Percentiles rank a stretch among this genome's conserved stretches.
phyloP scores from a whole-genome alignment of 2,329 filamentous ascomycete species.

The Xylaria arbuscula region DNA sequence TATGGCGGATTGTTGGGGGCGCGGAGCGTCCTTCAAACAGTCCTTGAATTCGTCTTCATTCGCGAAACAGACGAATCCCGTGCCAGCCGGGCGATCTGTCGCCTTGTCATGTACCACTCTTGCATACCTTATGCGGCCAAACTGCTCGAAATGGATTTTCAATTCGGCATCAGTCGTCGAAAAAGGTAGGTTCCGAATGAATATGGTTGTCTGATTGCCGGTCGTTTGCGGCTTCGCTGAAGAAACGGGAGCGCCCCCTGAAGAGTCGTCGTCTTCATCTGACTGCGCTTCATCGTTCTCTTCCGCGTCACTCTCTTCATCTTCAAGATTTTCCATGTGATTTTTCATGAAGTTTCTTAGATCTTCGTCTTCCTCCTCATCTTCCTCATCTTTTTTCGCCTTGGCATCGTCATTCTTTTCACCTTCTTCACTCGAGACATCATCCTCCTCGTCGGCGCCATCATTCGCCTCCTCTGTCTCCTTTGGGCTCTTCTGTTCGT shows the following conservation, averaged over 20 bases:
- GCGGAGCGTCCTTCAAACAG: constrained; percentile 82
- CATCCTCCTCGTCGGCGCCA: constrained; percentile 6
- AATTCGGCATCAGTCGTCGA: constrained; percentile 84
- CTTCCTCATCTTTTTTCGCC: constrained; percentile 57
- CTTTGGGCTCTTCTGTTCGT: constrained; percentile 53
- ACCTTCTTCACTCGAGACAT: constrained; percentile 52
- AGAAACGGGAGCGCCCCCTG: constrained; percentile 43
- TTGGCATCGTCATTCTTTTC: constrained; percentile 51
- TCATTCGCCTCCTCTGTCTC: constrained; percentile 50
- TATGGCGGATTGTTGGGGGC: constrained; percentile 58
- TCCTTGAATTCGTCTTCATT: constrained; percentile 77
- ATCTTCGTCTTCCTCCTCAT: constrained; percentile 50
- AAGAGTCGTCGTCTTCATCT: constrained; percentile 51
- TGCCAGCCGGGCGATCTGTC: constrained; percentile 88
- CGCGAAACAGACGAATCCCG: constrained; percentile 94
- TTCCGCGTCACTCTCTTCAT: constrained; percentile 65
- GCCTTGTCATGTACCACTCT: constrained; percentile 88
- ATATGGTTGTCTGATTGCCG: constrained; percentile 82
- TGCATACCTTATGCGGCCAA: constrained; percentile 90
- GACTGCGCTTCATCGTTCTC: constrained; percentile 52
- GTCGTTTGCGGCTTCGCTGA: constrained; percentile 54
- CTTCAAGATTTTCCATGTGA: constrained; percentile 67
- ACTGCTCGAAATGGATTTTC: constrained; percentile 85
- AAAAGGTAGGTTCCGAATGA: constrained; percentile 94
- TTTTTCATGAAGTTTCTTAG: constrained; percentile 69